A percentile compares a stretch with the other conserved stretches of the same genome.
Evolutionary conservation across 305 asterid species (phyloP).

Genomic region (Solanum chacoense): DNA sequence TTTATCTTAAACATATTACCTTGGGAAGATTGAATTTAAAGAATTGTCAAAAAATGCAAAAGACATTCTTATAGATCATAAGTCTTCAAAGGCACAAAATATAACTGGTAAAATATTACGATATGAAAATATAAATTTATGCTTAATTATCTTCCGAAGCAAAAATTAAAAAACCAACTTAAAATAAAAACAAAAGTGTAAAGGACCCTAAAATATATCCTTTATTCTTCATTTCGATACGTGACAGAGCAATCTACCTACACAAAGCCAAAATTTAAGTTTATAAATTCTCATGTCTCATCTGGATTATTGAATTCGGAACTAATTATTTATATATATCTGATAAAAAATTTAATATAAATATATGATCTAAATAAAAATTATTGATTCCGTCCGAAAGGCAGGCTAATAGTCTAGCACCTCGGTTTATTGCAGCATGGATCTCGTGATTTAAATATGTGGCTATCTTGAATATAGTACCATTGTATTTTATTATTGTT

Average conservation of each 20-base stretch:
- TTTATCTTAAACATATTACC: accelerated
- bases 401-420: neutral
- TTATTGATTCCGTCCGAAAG: neutral
- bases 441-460: neutral
- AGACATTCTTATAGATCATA: neutral
- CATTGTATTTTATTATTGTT: neutral
- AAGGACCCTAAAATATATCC: neutral
- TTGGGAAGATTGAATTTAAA: neutral
- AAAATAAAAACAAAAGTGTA: neutral
- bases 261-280: neutral
- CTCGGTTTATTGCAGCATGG: neutral
- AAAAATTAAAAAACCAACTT: neutral
- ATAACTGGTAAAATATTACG: neutral
- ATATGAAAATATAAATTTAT: neutral
- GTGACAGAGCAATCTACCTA: neutral
- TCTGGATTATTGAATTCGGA: neutral
- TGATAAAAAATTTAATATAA: neutral
- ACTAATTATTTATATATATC: no score
- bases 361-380: neutral
- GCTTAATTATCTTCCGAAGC: neutral
- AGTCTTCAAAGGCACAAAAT: neutral
- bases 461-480: neutral
- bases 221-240: neutral
- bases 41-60: neutral
- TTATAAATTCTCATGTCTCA: neutral